Evolutionary conservation across 352 stramenopile genomes (phyloP), one percentile per base, ranked within the genome.

Genomic region (Globisporangium cystogenes): DNA sequence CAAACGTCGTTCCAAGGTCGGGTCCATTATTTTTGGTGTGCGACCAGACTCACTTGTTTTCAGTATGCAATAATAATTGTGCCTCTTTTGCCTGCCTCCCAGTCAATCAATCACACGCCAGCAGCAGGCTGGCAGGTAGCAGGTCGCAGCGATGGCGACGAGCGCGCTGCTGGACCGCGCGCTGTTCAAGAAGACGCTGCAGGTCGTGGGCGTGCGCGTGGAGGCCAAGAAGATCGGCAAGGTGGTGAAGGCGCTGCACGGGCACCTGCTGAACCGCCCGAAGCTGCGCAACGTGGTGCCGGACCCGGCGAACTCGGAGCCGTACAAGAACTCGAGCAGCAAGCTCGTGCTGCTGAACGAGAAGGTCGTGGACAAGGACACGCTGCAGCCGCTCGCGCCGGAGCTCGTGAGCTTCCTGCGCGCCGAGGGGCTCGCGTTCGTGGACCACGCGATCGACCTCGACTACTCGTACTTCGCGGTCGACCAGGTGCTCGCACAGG

Each of bases 381-480:
- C 79, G 31, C 55, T 89, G 29, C 54, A 76, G 49, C 70, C 70
- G 7, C 70, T 87, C 10, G 59, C 63, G 23, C 56, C 71, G 7
- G 74, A 87, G 3, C 68, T 92, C 0, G 61, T 86, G 18, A 49
- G 40, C 4, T 87, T 86, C 49, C 50, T 92, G 16, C 68, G 67
- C 4, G 33, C 75, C 3, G 73, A 92, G 42, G 82, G 67, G 53
- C 52, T 90, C 12, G 60, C 67, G n/a, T 74, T 87, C 43, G 76
- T 88, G 24, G 66, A 68, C 40, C 79, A 90, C 57, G 60, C 72
- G 39, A 82, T 92, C 51, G 72, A 86, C 59, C 67, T 92, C 39
- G 77, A 87, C 59, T 92, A 92, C 62, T 76, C 64, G 53, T 89
- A 90, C 67, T 90, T 78, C 54, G 65, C 70, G 12, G 82, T 90